A percentile compares a stretch with the other conserved stretches of the same genome.
phyloP scores from a whole-genome alignment of 192 early-diverging fungal genomes.

The Rhizophagus clarus region DNA sequence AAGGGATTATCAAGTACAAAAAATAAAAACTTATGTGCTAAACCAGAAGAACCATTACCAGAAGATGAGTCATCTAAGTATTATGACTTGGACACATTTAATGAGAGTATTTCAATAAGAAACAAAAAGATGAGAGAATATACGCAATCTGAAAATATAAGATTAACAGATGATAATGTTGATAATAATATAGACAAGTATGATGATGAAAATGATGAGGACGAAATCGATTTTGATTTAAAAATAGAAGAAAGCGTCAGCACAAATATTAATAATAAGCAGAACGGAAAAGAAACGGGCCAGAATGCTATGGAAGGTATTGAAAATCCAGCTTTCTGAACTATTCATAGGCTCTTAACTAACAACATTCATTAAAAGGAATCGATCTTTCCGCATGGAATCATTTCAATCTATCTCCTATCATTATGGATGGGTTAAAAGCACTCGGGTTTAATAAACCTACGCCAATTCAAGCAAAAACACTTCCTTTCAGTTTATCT shows the following conservation, averaged over 20 bases:
- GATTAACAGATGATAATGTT: conserved; percentile 14
- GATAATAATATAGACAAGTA: not conserved
- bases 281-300: not conserved
- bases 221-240: conserved; percentile 27
- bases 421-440: conserved; percentile 68
- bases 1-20: conserved; percentile 17
- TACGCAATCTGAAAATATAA: conserved; percentile 19
- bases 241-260: conserved; percentile 32
- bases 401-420: conserved; percentile 54
- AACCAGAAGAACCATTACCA: conserved; percentile 50
- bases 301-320: conserved; percentile 22
- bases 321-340: conserved; percentile 24
- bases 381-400: conserved; percentile 78
- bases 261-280: conserved; percentile 11
- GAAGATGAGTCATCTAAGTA: conserved; percentile 54
- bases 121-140: not conserved
- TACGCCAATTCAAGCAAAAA: conserved; percentile 85
- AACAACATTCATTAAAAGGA: conserved; percentile 38
- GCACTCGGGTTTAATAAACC: conserved; percentile 74
- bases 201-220: conserved; percentile 19
- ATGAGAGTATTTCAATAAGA: conserved; percentile 51
- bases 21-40: conserved; percentile 43
- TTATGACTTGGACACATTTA: conserved; percentile 81
- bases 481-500: conserved; percentile 69
- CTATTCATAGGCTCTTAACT: conserved; percentile 27